Base-by-base conservation (phyloP, 768 basidiomycete genomes). In the Antrodiella citrinella region DNA sequence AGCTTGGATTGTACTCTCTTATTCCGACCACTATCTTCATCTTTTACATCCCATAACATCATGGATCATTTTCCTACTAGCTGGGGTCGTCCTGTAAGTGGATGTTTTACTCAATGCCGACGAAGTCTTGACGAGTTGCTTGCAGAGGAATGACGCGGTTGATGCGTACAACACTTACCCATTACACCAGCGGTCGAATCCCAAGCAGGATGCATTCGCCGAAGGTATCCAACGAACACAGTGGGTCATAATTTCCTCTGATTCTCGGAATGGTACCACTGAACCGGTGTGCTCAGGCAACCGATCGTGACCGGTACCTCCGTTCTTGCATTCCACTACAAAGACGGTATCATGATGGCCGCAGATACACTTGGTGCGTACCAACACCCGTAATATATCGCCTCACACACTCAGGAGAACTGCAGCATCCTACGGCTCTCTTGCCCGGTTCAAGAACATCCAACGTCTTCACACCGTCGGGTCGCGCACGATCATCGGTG, bases 251-350 rank as follows among this genome's bases (percentile, higher is more conserved):
- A n/a, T n/a, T n/a, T n/a, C n/a, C 9, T 24, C n/a, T 44, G 9
- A 20, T 47, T n/a, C 4, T 4, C 10, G 25, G n/a, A n/a, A 43
- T 38, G 24, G 11, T 40, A 12, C 40, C 21, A 41, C n/a, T n/a
- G n/a, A n/a, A n/a, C n/a, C n/a, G n/a, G n/a, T n/a, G n/a, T n/a
- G 7, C 21, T 9, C 51, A 92, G 90, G 61, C 87, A 93, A 60
- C 96, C 96, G 9, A 84, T 98, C 53, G 91, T 97, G 7, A 98
- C 95, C 0, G 96, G 95, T 51, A 94, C 95, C n/a, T 90, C 86
- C 50, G 92, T 99, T 4, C 77, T 99, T 26, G 96, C 87, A 2
- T 74, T 99, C 68, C 89, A 90, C 69, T 98, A 78, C 77, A 92
- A 94, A 67, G 92, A 91, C 60, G 96, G 96, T 7, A 81, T 99